These are phyloP conservation scores for Solidago caesia DNA, from an alignment of 129 eudicot genomes.

Conservation along the genomic window DNA sequence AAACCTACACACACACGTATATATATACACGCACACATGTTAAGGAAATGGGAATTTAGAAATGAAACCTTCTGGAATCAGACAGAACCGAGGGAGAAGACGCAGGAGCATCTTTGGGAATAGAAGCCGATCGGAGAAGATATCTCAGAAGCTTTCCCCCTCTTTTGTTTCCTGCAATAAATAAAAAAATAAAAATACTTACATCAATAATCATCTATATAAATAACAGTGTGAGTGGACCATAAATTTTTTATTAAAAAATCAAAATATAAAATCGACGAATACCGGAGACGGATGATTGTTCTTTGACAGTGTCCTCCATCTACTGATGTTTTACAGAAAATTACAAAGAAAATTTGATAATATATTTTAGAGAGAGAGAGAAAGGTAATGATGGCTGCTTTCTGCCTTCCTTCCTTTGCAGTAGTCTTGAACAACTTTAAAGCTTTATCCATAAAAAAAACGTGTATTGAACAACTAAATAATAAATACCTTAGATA, in stretches of 20 bases:
- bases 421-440: too few species aligned
- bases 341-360: neutral
- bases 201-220: too few species aligned
- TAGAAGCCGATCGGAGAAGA: conserved; percentile 75
- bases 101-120: conserved; percentile 46
- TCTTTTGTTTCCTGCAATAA: conserved; percentile 37
- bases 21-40: too few species aligned
- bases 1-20: too few species aligned
- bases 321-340: conserved; percentile 14
- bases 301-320: conserved; percentile 43
- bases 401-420: too few species aligned
- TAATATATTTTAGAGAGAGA: neutral
- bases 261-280: neutral
- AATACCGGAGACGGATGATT: conserved; percentile 42
- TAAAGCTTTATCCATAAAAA: too few species aligned
- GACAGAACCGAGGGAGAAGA: conserved; percentile 42
- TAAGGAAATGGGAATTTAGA: neutral
- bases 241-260: neutral
- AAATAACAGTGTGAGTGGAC: neutral
- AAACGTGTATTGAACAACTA: too few species aligned
- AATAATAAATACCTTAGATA: too few species aligned
- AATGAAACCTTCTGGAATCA: conserved; percentile 50
- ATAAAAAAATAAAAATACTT: neutral
- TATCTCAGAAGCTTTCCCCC: conserved; percentile 58
- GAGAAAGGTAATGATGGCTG: too few species aligned